These are phyloP conservation scores for Camellia granthamiana DNA, from an alignment of 148 eudicot genomes.

Conservation along the genomic window DNA sequence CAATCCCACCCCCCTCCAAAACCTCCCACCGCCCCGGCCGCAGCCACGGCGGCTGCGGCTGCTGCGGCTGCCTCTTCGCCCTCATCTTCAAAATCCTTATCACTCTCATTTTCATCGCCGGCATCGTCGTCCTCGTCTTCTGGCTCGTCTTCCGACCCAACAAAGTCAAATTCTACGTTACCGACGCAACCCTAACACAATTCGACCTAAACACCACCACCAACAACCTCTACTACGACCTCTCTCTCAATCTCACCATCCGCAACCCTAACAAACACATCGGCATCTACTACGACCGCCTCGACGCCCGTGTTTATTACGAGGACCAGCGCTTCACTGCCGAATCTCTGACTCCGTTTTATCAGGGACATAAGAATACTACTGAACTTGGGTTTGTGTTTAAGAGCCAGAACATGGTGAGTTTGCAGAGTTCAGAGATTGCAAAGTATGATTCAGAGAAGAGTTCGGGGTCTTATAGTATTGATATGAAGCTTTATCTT, in stretches of 20 bases:
- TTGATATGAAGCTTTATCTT: conserved; percentile 53
- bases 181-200: conserved; percentile 47
- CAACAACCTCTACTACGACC: conserved; percentile 56
- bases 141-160: conserved; percentile 77
- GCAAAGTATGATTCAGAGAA: conserved; percentile 32
- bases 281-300: conserved; percentile 62
- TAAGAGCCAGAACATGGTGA: conserved; percentile 36
- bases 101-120: conserved; percentile 35
- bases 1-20: conserved; percentile 41
- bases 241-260: conserved; percentile 53
- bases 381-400: conserved; percentile 33
- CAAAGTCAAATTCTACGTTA: conserved; percentile 52
- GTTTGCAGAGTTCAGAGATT: conserved; percentile 25
- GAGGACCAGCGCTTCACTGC: conserved; percentile 39
- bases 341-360: conserved; percentile 27
- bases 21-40: conserved; percentile 55
- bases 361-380: conserved; percentile 58
- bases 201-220: conserved; percentile 42
- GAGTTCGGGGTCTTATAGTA: conserved; percentile 34
- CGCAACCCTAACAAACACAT: conserved; percentile 72
- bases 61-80: conserved; percentile 46
- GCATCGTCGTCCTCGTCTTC: conserved; percentile 32
- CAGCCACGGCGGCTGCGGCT: conserved; percentile 41
- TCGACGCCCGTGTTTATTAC: conserved; percentile 54
- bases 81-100: conserved; percentile 31